Conservation (phyloP, 2,329 filamentous ascomycete genomes). For the Penicillium sp. region DNA sequence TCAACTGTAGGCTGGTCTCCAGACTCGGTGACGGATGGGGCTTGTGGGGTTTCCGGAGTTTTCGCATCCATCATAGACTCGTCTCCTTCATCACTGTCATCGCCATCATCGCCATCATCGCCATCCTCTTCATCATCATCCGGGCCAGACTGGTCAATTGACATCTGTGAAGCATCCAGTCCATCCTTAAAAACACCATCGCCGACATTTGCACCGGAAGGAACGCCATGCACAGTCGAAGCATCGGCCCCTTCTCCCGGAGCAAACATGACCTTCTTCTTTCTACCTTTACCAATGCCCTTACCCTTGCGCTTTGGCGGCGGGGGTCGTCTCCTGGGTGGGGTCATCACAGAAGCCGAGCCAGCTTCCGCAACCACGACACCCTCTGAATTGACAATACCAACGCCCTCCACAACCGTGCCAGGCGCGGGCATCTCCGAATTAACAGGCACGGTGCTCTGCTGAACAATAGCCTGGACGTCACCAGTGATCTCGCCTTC, state of each 20-base stretch:
- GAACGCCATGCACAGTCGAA: constrained; percentile 36
- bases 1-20: constrained; percentile 16
- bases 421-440: constrained; percentile 52
- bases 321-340: constrained; percentile 64
- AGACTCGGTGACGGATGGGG: constrained; percentile 27
- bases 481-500: constrained; percentile 75
- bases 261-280: constrained; percentile 66
- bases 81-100: constrained; percentile 53
- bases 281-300: constrained; percentile 74
- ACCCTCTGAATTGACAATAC: constrained; percentile 62
- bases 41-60: constrained; percentile 40
- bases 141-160: constrained; percentile 45
- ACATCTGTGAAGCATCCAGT: constrained; percentile 44
- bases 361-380: constrained; percentile 54
- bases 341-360: constrained; percentile 47
- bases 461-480: constrained; percentile 49
- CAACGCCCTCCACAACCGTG: constrained; percentile 59
- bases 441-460: constrained; percentile 34
- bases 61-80: constrained; percentile 49
- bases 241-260: constrained; percentile 44
- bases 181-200: constrained; percentile 41
- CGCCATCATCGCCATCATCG: constrained; percentile 52
- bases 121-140: constrained; percentile 50
- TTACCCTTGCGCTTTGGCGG: constrained; percentile 80
- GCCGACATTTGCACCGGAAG: constrained; percentile 40